Conservation (phyloP, 106 monocot genomes). For the Dendrobium officinale region DNA sequence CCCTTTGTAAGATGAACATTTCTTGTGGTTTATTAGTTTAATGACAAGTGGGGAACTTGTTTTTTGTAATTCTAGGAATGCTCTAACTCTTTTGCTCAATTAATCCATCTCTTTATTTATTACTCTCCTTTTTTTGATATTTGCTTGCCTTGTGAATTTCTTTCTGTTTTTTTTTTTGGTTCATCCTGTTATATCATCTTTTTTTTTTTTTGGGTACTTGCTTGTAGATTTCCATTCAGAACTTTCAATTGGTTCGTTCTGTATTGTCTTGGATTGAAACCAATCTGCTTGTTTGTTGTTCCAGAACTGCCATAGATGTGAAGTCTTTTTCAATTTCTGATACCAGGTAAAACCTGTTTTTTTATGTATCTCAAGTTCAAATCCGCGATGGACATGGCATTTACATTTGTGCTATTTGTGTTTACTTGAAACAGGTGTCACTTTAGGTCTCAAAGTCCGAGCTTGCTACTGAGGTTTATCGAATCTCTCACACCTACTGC, state of each 20-base stretch:
- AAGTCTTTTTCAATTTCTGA: constrained; percentile 52
- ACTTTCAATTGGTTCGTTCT: constrained; percentile 50
- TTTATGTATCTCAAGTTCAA: neutral
- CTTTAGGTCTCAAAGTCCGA: constrained; percentile 22
- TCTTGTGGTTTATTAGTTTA: neutral
- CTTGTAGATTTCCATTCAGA: constrained; percentile 62
- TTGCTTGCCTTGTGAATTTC: neutral
- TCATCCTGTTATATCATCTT: neutral
- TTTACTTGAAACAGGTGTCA: constrained; percentile 33
- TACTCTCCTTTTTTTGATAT: neutral
- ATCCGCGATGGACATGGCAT: neutral
- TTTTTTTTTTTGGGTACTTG: constrained; percentile 4
- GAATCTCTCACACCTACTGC: constrained; percentile 51
- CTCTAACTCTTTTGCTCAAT: neutral
- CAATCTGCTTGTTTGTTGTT: constrained; percentile 55
- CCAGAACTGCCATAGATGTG: constrained; percentile 45
- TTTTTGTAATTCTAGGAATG: neutral
- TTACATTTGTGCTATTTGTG: neutral
- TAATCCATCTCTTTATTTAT: neutral
- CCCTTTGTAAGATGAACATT: neutral
- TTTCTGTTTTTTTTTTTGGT: neutral
- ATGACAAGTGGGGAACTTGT: neutral
- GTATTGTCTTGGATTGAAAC: constrained; percentile 50
- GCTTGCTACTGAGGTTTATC: constrained; percentile 52
- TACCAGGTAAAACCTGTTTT: constrained; percentile 32